Percentiles rank a stretch among this genome's conserved stretches.
These are phyloP conservation scores for Galeopsis tetrahit DNA, from an alignment of 257 asterid species.

Conservation along the genomic window DNA sequence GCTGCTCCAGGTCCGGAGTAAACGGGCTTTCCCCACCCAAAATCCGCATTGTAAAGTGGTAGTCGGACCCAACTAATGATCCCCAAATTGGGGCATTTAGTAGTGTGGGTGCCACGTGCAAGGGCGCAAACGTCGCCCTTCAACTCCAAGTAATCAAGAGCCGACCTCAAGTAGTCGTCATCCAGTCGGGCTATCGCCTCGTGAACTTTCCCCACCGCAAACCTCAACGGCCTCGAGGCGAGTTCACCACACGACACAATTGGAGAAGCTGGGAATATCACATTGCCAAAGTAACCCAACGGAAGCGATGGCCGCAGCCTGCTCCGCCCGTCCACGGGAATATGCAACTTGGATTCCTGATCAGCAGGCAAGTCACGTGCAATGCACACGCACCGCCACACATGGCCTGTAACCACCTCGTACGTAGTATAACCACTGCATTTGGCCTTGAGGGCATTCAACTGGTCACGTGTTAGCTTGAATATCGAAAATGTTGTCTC, in stretches of 20 bases:
- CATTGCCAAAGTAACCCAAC: constrained; percentile 61
- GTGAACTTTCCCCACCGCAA: constrained; percentile 50
- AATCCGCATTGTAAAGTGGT: constrained; percentile 71
- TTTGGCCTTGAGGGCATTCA: constrained; percentile 58
- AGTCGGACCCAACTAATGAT: constrained; percentile 63
- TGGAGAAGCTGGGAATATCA: constrained; percentile 51
- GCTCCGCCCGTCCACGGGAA: constrained; percentile 58
- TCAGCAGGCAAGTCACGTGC: constrained; percentile 60
- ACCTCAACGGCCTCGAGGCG: constrained; percentile 43
- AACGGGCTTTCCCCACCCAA: constrained; percentile 74
- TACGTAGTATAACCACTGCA: constrained; percentile 68
- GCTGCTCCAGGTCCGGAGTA: constrained; percentile 57
- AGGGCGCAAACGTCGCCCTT: constrained; percentile 48
- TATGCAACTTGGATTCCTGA: constrained; percentile 61
- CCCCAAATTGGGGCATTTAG: constrained; percentile 61
- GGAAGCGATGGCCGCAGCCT: constrained; percentile 60
- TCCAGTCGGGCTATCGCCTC: constrained; percentile 56
- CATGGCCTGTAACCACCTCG: constrained; percentile 72
- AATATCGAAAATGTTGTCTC: constrained; percentile 40
- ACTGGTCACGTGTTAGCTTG: constrained; percentile 54
- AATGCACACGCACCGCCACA: constrained; percentile 65
- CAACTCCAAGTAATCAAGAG: constrained; percentile 65
- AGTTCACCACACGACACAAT: constrained; percentile 53
- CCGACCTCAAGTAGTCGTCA: constrained; percentile 57
- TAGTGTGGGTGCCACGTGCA: constrained; percentile 46